Evolutionary conservation across 805 yeast species (phyloP).

Genomic region (Vanderwaltozyma verrucispora): DNA sequence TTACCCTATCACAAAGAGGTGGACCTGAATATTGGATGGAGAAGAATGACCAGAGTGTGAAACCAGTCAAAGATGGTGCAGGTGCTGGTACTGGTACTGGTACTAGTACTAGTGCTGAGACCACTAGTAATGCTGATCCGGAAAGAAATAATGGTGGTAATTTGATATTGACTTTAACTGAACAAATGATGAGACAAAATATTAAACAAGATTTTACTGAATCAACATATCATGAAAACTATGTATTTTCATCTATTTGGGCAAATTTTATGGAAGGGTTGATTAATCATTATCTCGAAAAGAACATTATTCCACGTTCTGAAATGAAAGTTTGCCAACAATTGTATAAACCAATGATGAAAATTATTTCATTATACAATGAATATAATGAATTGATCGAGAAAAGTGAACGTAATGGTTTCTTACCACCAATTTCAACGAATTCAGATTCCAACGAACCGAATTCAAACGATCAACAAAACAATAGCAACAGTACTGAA

Average conservation of each 20-base stretch:
- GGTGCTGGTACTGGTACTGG: not conserved
- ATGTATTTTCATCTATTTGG: constrained; percentile 30
- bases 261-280: constrained; percentile 32
- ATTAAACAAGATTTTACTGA: constrained; percentile 27
- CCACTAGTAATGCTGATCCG: no score
- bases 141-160: constrained; percentile 1
- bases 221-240: constrained; percentile 24
- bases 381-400: constrained; percentile 29
- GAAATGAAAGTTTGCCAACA: constrained; percentile 31
- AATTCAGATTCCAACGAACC: no score
- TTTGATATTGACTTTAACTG: constrained; percentile 19
- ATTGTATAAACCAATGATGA: constrained; percentile 30
- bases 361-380: constrained; percentile 27
- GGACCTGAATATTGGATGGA: constrained; percentile 30
- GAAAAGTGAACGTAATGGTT: constrained; percentile 27
- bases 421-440: constrained; percentile 11
- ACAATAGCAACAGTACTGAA: not conserved
- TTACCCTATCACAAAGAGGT: constrained; percentile 25
- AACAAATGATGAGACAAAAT: constrained; percentile 26
- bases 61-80: constrained; percentile 1
- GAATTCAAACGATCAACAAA: not conserved
- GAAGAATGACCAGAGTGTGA: constrained; percentile 10
- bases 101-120: no score
- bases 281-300: constrained; percentile 29
- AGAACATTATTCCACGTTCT: constrained; percentile 27